Conservation (phyloP, 176 grass and related monocot genomes). For the Carex littledalei region DNA sequence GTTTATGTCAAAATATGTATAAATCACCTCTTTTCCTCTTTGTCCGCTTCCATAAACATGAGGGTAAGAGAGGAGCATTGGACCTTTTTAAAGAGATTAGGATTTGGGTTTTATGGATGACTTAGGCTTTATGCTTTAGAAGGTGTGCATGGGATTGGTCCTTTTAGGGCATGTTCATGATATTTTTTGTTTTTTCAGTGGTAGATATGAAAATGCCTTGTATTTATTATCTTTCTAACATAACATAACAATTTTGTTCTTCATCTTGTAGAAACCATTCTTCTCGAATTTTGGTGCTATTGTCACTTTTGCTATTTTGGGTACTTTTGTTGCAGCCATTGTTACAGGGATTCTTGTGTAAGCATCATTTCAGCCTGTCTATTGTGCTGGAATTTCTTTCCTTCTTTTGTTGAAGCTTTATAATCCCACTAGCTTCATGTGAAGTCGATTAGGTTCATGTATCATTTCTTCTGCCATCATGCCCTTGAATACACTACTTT, state of each 20-base stretch:
- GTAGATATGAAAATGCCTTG: background rate
- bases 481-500: background rate
- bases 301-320: slow-evolving; percentile 92
- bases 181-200: background rate
- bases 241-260: background rate
- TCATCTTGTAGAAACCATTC: slow-evolving; percentile 75
- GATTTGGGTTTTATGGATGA: background rate
- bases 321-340: slow-evolving; percentile 87
- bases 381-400: slow-evolving; percentile 17
- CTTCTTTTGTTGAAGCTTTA: background rate
- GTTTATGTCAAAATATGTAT: background rate
- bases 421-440: background rate
- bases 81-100: background rate
- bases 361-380: slow-evolving; percentile 35
- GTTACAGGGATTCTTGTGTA: slow-evolving; percentile 97
- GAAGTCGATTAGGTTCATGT: background rate
- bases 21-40: background rate
- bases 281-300: slow-evolving; percentile 99
- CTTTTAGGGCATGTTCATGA: background rate
- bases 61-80: background rate
- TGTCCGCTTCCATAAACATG: background rate
- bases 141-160: background rate
- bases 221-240: slow-evolving; percentile 12
- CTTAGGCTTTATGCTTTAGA: background rate
- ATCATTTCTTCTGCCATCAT: background rate